Evolutionary conservation across 129 eudicot species (phyloP).

Genomic region (Glebionis coronaria): DNA sequence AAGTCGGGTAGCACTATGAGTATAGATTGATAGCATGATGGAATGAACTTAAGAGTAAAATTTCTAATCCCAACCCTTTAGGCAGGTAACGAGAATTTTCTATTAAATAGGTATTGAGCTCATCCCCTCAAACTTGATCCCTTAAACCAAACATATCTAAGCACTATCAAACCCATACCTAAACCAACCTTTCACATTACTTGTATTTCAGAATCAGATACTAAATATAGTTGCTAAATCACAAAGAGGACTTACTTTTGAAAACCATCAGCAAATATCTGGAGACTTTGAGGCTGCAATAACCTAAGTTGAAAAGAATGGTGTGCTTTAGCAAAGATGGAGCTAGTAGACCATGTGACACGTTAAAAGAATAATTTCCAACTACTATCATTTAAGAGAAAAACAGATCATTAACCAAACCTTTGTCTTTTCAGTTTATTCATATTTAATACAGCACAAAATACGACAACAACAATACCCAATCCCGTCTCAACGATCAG

Average conservation of each 20-base stretch:
- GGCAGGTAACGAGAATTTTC: background rate
- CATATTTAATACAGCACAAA: no score
- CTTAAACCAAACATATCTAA: background rate
- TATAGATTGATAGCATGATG: background rate
- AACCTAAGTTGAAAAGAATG: conserved; percentile 50
- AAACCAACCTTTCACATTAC: background rate
- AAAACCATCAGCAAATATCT: no score
- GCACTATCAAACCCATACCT: background rate
- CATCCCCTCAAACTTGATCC: background rate
- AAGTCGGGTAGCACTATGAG: no score
- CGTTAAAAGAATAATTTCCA: no score
- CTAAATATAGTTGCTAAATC: no score
- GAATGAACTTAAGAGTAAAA: background rate
- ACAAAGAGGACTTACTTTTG: no score
- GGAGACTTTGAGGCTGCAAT: conserved; percentile 69
- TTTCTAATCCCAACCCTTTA: background rate
- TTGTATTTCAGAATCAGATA: background rate
- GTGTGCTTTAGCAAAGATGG: conserved; percentile 21
- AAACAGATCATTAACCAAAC: no score
- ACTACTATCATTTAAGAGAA: no score
- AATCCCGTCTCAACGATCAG: no score
- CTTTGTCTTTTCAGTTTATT: no score
- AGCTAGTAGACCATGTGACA: background rate
- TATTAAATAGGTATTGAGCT: background rate
- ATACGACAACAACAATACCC: no score